phyloP scores from a whole-genome alignment of 768 basidiomycete species.

The Amanita thiersii region DNA sequence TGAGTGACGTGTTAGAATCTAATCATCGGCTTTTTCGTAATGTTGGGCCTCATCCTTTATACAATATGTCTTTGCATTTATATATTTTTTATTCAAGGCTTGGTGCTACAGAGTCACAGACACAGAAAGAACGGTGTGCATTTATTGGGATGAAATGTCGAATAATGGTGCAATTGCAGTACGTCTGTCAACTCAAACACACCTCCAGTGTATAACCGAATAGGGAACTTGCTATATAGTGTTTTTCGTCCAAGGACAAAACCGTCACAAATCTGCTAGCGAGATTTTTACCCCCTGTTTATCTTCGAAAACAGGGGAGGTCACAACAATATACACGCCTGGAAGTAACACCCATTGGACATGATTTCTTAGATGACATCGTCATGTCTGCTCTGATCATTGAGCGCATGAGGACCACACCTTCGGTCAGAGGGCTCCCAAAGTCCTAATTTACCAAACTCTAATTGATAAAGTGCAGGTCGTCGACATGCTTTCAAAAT shows the following conservation, averaged over 20 bases:
- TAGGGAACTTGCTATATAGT: slow-evolving; percentile 22
- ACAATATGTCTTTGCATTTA: slow-evolving; percentile 6
- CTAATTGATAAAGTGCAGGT: not conserved
- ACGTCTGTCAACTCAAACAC: slow-evolving; percentile 10
- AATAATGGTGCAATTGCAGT: slow-evolving; percentile 22
- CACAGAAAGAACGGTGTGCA: slow-evolving; percentile 15
- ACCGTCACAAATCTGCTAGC: slow-evolving; percentile 24
- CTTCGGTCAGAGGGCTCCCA: slow-evolving; percentile 16
- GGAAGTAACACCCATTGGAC: slow-evolving; percentile 29
- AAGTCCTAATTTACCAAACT: slow-evolving; percentile 4
- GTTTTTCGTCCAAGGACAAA: slow-evolving; percentile 32
- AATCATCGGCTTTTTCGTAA: slow-evolving; percentile 26
- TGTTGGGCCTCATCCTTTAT: slow-evolving; percentile 12
- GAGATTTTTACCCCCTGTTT: slow-evolving; percentile 27
- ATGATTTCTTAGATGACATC: slow-evolving; percentile 33
- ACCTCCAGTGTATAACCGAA: no score
- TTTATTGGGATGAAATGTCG: slow-evolving; percentile 28
- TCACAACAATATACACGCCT: slow-evolving; percentile 24
- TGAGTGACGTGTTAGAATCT: slow-evolving; percentile 26
- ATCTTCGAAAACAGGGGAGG: slow-evolving; percentile 26
- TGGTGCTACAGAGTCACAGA: slow-evolving; percentile 28
- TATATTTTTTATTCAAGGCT: slow-evolving; percentile 15
- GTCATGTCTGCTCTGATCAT: slow-evolving; percentile 32
- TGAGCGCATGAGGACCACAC: slow-evolving; percentile 31
- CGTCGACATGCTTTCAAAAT: slow-evolving; percentile 7